Conservation (phyloP, 2,329 filamentous ascomycete species). For the Beauveria bassiana region DNA sequence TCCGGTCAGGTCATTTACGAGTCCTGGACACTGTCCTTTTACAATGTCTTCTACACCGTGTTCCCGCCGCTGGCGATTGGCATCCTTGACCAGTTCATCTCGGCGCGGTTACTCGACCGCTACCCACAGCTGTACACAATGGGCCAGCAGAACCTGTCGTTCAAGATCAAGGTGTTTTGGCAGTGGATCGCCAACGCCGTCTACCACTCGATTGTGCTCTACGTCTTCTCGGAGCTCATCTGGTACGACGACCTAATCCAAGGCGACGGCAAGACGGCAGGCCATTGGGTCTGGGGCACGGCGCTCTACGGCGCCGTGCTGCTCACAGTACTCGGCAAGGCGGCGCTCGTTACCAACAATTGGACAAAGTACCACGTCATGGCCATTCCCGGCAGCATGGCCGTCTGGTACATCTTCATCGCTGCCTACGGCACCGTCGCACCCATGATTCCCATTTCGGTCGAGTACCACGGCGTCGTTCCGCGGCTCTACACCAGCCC, state of each 20-base stretch:
- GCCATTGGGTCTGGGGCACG: conserved; percentile 97
- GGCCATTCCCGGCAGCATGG: conserved; percentile 87
- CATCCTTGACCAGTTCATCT: conserved; percentile 96
- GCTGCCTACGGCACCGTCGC: conserved; percentile 81
- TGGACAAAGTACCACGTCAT: conserved; percentile 99
- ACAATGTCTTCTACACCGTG: conserved; percentile 97
- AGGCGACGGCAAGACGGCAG: conserved; percentile 70
- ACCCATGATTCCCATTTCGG: conserved; percentile 72
- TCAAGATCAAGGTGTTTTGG: conserved; percentile 85
- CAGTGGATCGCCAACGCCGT: conserved; percentile 92
- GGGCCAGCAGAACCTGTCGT: conserved; percentile 88
- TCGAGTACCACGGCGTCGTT: conserved; percentile 78
- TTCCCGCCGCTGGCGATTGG: conserved; percentile 89
- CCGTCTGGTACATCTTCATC: conserved; percentile 85
- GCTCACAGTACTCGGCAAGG: conserved; percentile 88
- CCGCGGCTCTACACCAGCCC: conserved; percentile 73
- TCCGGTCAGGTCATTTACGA: conserved; percentile 98
- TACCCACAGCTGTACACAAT: conserved; percentile 95
- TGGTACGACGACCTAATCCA: conserved; percentile 75
- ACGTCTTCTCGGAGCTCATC: conserved; percentile 74
- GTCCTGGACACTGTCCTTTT: conserved; percentile 98
- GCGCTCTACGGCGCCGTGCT: conserved; percentile 92
- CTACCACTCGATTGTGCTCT: conserved; percentile 92
- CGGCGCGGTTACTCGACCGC: conserved; percentile 82
- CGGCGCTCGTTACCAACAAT: conserved; percentile 88